Evolutionary conservation across 1,139 yeast species (phyloP).

Genomic region (Debaryomyces sp.): DNA sequence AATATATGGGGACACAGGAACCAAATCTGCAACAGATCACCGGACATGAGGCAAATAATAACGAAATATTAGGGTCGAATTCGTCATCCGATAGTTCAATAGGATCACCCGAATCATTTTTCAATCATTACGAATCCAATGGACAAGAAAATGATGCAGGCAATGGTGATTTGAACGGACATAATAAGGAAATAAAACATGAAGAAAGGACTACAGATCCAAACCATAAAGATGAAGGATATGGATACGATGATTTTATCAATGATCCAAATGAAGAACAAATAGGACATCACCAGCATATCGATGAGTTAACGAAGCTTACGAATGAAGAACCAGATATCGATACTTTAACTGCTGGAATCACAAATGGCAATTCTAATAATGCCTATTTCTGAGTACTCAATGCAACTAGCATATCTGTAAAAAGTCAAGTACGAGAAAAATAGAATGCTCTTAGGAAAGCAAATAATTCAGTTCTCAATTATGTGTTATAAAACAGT

Average conservation of each 20-base stretch:
- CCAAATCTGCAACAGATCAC: constrained; percentile 5
- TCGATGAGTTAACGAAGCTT: constrained; percentile 33
- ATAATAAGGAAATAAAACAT: constrained; percentile 9
- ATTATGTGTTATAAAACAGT: constrained; percentile 9
- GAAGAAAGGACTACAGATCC: constrained; percentile 9
- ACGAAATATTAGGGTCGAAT: constrained; percentile 9
- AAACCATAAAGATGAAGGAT: constrained; percentile 21
- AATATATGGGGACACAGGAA: constrained; percentile 2
- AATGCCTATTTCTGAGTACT: constrained; percentile 17
- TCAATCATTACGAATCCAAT: constrained; percentile 10
- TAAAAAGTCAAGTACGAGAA: neutral
- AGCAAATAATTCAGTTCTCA: constrained; percentile 9
- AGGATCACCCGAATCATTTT: constrained; percentile 13
- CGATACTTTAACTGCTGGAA: constrained; percentile 36
- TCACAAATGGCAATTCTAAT: constrained; percentile 22
- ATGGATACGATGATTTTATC: constrained; percentile 37
- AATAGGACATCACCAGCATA: constrained; percentile 15
- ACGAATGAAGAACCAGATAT: constrained; percentile 35
- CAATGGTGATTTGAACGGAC: neutral
- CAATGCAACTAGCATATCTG: neutral
- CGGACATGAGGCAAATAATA: constrained; percentile 6
- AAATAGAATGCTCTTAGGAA: neutral
- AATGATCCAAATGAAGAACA: constrained; percentile 15
- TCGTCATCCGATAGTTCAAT: constrained; percentile 12
- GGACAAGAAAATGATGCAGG: constrained; percentile 6